These are phyloP conservation scores for Penicillium nordicum DNA, from an alignment of 2,329 filamentous ascomycete species.

Conservation along the genomic window DNA sequence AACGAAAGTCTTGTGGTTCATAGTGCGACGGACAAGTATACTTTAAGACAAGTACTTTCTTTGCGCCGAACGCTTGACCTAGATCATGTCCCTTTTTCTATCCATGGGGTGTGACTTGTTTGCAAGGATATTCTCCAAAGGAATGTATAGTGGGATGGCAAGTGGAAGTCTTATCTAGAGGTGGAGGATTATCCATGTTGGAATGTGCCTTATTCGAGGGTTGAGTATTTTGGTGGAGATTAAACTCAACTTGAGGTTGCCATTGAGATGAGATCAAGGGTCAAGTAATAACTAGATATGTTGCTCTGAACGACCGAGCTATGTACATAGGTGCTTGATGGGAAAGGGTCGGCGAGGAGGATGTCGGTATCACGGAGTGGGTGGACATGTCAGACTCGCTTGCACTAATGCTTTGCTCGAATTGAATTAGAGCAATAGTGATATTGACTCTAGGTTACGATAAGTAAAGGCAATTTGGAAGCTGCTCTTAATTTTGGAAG, in stretches of 20 bases:
- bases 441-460: neutral
- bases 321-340: neutral
- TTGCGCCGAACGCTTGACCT: neutral
- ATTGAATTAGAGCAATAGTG: neutral
- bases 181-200: neutral
- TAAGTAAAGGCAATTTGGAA: neutral
- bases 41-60: too few relatives aligned
- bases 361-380: too few relatives aligned
- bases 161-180: neutral
- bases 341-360: neutral
- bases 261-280: neutral
- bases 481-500: neutral
- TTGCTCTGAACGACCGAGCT: neutral
- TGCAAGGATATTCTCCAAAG: neutral
- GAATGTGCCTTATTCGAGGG: neutral
- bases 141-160: neutral
- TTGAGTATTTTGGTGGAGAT: neutral
- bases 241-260: neutral
- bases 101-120: too few relatives aligned
- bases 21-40: neutral
- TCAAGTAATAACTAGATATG: neutral
- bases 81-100: neutral
- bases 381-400: neutral
- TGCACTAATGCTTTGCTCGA: neutral
- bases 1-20: too few relatives aligned